Percentiles rank a stretch among this genome's conserved stretches.
These are phyloP conservation scores for Solanum chiquidenum DNA, from an alignment of 257 asterid genomes.

Conservation along the genomic window DNA sequence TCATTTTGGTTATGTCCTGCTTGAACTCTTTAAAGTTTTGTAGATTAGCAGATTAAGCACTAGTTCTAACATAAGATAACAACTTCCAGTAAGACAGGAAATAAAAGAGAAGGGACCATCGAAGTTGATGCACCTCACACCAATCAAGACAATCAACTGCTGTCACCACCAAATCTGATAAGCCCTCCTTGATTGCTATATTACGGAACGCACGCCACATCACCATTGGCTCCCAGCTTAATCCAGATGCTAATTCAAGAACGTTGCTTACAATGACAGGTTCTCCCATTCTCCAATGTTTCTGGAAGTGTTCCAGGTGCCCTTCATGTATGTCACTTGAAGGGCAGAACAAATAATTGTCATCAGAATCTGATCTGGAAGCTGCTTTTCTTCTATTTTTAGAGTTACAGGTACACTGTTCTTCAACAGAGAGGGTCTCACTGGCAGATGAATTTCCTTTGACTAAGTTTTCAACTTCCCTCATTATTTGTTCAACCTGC, in stretches of 20 bases:
- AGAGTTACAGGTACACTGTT: slow-evolving; percentile 22
- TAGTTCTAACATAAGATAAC: neutral
- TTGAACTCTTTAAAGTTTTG: neutral
- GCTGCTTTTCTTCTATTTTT: slow-evolving; percentile 26
- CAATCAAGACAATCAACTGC: slow-evolving; percentile 61
- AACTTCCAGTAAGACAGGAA: neutral
- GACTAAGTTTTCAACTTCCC: slow-evolving; percentile 15
- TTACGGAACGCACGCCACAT: slow-evolving; percentile 72
- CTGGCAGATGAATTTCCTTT: neutral
- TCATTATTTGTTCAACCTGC: slow-evolving; percentile 23
- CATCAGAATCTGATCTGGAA: slow-evolving; percentile 24
- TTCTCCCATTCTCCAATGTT: slow-evolving; percentile 57
- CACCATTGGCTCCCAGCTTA: slow-evolving; percentile 79
- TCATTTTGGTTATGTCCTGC: neutral
- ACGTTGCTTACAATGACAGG: slow-evolving; percentile 40
- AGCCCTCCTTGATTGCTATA: slow-evolving; percentile 10
- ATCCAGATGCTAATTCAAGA: slow-evolving; percentile 34
- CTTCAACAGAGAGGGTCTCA: neutral
- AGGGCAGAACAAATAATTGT: slow-evolving; percentile 47
- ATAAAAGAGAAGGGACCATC: neutral
- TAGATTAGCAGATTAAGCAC: neutral
- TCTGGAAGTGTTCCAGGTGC: slow-evolving; percentile 45
- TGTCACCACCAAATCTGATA: slow-evolving; percentile 34
- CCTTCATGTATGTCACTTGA: slow-evolving; percentile 26
- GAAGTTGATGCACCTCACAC: slow-evolving; percentile 38